Evolutionary conservation across 106 monocot species (phyloP).

Genomic region (Narthecium ossifragum): DNA sequence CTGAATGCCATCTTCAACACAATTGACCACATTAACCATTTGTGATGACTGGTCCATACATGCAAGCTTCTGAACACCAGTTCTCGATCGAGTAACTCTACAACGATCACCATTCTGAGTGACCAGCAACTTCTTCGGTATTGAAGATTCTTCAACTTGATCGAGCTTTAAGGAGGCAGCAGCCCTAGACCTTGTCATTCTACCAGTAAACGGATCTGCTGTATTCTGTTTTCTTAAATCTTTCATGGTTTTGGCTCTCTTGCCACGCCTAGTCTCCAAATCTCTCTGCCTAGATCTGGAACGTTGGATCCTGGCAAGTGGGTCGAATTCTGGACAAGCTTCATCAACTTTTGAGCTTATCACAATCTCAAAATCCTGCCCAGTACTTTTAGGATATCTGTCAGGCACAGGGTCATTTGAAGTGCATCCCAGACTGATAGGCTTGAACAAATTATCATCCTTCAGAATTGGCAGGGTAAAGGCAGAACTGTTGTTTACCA

Average conservation of each 20-base stretch:
- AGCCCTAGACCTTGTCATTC: slow-evolving; percentile 20
- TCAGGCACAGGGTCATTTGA: background rate
- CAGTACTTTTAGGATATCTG: slow-evolving; percentile 2
- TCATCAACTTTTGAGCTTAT: slow-evolving; percentile 9
- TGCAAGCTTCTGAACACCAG: background rate
- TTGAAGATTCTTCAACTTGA: slow-evolving; percentile 4
- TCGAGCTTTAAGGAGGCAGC: slow-evolving; percentile 6
- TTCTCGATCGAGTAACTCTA: slow-evolving; percentile 11
- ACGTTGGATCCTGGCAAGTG: slow-evolving; percentile 9
- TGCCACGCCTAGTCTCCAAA: slow-evolving; percentile 12
- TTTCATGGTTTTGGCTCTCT: slow-evolving; percentile 12
- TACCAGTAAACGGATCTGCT: slow-evolving; percentile 5
- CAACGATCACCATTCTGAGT: slow-evolving; percentile 1
- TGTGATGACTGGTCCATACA: slow-evolving; percentile 3
- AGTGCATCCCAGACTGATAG: slow-evolving; percentile 5
- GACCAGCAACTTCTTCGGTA: background rate
- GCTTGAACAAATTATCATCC: slow-evolving; percentile 7
- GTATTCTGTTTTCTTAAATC: slow-evolving; percentile 1
- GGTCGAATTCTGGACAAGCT: slow-evolving; percentile 5
- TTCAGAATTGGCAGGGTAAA: slow-evolving; percentile 16
- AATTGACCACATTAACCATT: background rate
- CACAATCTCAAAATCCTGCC: slow-evolving; percentile 1
- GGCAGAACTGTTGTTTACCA: slow-evolving; percentile 12
- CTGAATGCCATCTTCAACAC: background rate
- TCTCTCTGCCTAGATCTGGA: slow-evolving; percentile 20